Base-by-base conservation (phyloP, 805 yeast species). In the Suhomyces canberraensis region DNA sequence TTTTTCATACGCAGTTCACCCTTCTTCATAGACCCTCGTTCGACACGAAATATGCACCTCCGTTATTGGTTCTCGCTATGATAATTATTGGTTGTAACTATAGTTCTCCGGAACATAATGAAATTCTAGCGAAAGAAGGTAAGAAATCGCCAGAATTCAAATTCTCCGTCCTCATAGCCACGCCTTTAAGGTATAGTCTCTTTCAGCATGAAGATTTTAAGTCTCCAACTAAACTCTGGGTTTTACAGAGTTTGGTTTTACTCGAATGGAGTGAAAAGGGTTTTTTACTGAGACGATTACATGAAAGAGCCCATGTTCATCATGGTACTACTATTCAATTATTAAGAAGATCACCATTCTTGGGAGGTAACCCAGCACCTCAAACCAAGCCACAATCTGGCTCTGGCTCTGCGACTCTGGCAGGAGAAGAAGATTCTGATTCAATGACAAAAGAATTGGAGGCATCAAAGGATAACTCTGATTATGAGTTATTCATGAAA, bases 241-340 rank as follows among this genome's bases (percentile, higher is more conserved):
- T 87, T 8, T 68, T 88, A 32, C 96, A 88, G 56, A 70, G 86
- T 47, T 66, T 87, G 43, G 58, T 84, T 37, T 54, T 88, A 44
- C 56, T 88, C n/a, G 95, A 87, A 52, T 79, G 81, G 61, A 81
- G 78, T 52, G 96, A 87, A 54, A 84, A 87, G 61, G 73, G 82
- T 41, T 79, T 83, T 47, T 68, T 87, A 0, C 73, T 76, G 30
- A 64, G 96, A 48, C 62, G 64, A 27, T 58, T 84, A 48, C 96
- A 87, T 54, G 96, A 87, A 60, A 61, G 96, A 32, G 84, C 87
- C 0, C 91, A 83, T 57, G 64, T 88, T 15, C 95, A 88, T 54
- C 96, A 87, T 56, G 95, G 93, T 4, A 83, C 95, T 0, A 79
- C 90, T 0, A 79, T 86, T 27, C 95, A 87, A 57, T 61, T 87